Evolutionary conservation across 345 rosid genomes (phyloP).

Genomic region (Hypericum perforatum): DNA sequence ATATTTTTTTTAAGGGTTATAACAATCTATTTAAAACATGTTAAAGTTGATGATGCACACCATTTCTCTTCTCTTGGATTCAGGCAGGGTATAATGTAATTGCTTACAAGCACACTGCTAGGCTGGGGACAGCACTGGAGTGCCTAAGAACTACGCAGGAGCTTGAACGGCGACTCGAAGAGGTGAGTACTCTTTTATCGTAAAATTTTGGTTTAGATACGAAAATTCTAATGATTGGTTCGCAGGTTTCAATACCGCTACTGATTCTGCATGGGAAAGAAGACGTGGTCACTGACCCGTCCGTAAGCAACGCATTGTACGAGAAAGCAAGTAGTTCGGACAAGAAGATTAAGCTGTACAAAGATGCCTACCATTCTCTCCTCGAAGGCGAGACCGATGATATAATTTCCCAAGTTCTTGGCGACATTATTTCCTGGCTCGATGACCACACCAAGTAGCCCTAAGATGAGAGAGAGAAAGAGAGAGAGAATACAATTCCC

Average conservation of each 20-base stretch:
- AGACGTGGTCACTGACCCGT: conserved; percentile 76
- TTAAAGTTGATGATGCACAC: not conserved
- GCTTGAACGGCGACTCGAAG: conserved; percentile 51
- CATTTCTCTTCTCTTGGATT: conserved; percentile 15
- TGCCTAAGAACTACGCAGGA: conserved; percentile 63
- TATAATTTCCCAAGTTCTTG: conserved; percentile 49
- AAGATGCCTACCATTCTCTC: conserved; percentile 67
- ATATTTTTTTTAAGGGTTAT: too few relatives aligned
- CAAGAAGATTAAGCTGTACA: conserved; percentile 58
- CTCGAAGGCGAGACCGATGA: conserved; percentile 94
- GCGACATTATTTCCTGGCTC: conserved; percentile 74
- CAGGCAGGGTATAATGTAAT: conserved; percentile 66
- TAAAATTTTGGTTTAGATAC: not conserved
- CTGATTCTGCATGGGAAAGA: conserved; percentile 80
- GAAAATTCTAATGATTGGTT: not conserved
- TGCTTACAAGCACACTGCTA: conserved; percentile 70
- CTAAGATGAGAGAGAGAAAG: too few relatives aligned
- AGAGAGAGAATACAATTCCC: too few relatives aligned
- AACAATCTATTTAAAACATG: not conserved
- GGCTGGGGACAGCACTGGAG: conserved; percentile 68
- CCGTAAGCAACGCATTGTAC: conserved; percentile 72
- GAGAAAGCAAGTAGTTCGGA: conserved; percentile 70
- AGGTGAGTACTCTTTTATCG: conserved; percentile 27
- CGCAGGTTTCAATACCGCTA: conserved; percentile 69
- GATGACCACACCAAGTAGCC: conserved; percentile 32